phyloP scores from a whole-genome alignment of 495 filamentous ascomycete genomes.

The Xylaria scruposa region DNA sequence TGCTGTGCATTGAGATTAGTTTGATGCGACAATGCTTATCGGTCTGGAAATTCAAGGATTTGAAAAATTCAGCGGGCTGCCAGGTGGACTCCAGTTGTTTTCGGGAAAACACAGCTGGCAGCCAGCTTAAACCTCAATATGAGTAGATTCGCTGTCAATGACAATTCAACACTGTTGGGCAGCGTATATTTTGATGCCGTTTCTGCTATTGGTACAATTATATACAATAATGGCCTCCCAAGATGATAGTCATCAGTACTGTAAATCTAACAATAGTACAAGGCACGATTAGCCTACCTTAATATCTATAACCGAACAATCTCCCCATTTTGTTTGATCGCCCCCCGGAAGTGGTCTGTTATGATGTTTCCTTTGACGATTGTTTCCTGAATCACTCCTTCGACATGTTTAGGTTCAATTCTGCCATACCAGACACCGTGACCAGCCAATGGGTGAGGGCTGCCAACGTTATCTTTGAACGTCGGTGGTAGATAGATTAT shows the following conservation, averaged over 20 bases:
- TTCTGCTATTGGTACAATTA: neutral
- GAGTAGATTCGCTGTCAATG: too few relatives aligned
- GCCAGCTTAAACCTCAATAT: too few relatives aligned
- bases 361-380: slow-evolving; percentile 75
- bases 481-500: slow-evolving; percentile 83
- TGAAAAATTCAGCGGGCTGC: neutral
- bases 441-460: slow-evolving; percentile 69
- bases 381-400: slow-evolving; percentile 85
- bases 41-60: neutral
- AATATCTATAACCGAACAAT: slow-evolving; percentile 47
- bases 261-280: slow-evolving; percentile 6
- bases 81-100: neutral
- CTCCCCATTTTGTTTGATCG: slow-evolving; percentile 54
- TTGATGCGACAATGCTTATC: slow-evolving; percentile 18
- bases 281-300: neutral
- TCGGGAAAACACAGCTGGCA: neutral
- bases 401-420: slow-evolving; percentile 83
- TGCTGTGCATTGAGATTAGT: slow-evolving; percentile 29
- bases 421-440: slow-evolving; percentile 94
- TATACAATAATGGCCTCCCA: neutral
- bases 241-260: neutral
- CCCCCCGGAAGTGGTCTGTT: slow-evolving; percentile 75
- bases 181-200: neutral
- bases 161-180: neutral
- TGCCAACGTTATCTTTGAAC: slow-evolving; percentile 43